Percentiles rank a stretch among this genome's conserved stretches.
Evolutionary conservation across 768 basidiomycete species (phyloP).

Genomic region (Leucosporidium yakuticum): DNA sequence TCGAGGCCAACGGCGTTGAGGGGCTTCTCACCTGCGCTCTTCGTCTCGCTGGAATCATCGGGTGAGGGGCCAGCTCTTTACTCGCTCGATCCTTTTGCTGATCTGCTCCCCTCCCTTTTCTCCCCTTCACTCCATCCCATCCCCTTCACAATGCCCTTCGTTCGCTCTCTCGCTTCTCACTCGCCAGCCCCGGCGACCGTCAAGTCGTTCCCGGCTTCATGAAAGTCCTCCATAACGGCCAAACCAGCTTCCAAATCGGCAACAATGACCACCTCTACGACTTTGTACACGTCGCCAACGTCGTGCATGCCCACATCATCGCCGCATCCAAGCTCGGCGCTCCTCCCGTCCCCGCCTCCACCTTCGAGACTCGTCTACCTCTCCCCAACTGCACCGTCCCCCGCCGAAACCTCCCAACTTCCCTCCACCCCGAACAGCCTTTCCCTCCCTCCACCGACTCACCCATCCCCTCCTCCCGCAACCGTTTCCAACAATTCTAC

Average conservation of each 20-base stretch:
- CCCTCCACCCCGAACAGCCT: not conserved
- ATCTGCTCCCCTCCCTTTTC: too few species aligned
- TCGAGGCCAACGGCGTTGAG: slow-evolving; percentile 76
- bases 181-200: slow-evolving; percentile 75
- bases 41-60: slow-evolving; percentile 89
- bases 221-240: slow-evolving; percentile 66
- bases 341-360: slow-evolving; percentile 17
- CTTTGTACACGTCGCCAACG: slow-evolving; percentile 92
- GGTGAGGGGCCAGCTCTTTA: slow-evolving; percentile 53
- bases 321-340: slow-evolving; percentile 73
- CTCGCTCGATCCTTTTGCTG: not conserved
- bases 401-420: not conserved
- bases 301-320: slow-evolving; percentile 86
- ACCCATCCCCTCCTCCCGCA: slow-evolving; percentile 18
- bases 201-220: slow-evolving; percentile 73
- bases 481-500: slow-evolving; percentile 26
- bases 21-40: slow-evolving; percentile 83
- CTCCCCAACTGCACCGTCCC: not conserved
- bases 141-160: too few species aligned
- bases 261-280: slow-evolving; percentile 88
- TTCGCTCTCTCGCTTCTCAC: not conserved
- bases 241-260: slow-evolving; percentile 89
- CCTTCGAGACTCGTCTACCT: slow-evolving; percentile 41
- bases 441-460: not conserved
- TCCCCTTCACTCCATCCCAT: not conserved